phyloP scores from a whole-genome alignment of 495 filamentous ascomycete genomes.

The Oleoguttula mirabilis region DNA sequence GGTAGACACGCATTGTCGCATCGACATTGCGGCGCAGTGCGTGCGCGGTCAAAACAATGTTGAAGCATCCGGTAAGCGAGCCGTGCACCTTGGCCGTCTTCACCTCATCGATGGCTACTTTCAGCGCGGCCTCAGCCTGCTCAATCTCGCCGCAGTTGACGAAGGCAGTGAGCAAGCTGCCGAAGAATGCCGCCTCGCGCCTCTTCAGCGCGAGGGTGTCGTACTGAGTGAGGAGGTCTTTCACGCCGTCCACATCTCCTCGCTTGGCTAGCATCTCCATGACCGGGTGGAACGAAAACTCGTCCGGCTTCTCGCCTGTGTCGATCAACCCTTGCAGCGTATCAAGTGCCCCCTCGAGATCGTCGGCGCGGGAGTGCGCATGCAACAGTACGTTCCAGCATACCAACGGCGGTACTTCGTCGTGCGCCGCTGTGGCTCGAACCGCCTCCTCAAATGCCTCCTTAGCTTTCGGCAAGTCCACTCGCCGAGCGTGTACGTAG shows the following conservation, averaged over 20 bases:
- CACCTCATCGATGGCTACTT: slow-evolving; percentile 15
- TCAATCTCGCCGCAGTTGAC: slow-evolving; percentile 32
- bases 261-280: slow-evolving; percentile 58
- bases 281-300: slow-evolving; percentile 54
- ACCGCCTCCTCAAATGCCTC: slow-evolving; percentile 41
- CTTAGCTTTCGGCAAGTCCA: slow-evolving; percentile 45
- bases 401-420: slow-evolving; percentile 38
- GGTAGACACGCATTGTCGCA: slow-evolving; percentile 46
- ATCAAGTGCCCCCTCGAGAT: slow-evolving; percentile 50
- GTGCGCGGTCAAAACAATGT: slow-evolving; percentile 56
- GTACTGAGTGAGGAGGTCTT: slow-evolving; percentile 41
- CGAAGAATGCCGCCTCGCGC: slow-evolving; percentile 43
- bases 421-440: slow-evolving; percentile 41
- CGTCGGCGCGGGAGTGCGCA: slow-evolving; percentile 51
- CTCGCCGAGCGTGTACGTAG: slow-evolving; percentile 51
- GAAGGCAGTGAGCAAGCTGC: slow-evolving; percentile 54
- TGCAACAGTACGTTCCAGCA: slow-evolving; percentile 71
- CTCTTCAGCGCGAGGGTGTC: slow-evolving; percentile 32
- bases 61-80: slow-evolving; percentile 56
- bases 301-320: slow-evolving; percentile 36
- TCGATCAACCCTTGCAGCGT: slow-evolving; percentile 47
- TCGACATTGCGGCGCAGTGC: slow-evolving; percentile 53
- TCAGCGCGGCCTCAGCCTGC: slow-evolving; percentile 30
- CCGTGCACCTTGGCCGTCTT: slow-evolving; percentile 3
- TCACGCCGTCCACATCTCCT: slow-evolving; percentile 60